Base-by-base conservation (phyloP, 164 flowering plant species). In the Pachysandra terminalis region DNA sequence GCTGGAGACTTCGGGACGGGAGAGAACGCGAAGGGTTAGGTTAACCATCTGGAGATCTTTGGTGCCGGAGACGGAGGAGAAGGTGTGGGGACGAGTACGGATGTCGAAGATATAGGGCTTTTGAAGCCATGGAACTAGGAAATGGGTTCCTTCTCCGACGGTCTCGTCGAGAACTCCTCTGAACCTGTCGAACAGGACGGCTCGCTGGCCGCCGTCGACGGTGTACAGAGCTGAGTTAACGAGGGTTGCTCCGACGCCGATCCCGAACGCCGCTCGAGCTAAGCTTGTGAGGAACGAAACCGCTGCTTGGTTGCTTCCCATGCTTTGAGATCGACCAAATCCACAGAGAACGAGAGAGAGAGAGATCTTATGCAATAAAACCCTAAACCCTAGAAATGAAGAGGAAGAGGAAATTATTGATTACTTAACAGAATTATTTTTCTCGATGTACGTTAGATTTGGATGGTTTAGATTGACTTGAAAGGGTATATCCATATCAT, bases 21-120 rank as follows among this genome's bases (percentile, higher is more conserved):
- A 63, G 0, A 63, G 32, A 6, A 63, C 66, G 19, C 66, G 66
- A 13, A 41, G 27, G 0, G 66, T 63, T 5, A 63, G 28, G 28
- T 63, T 63, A 25, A 63, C 66, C 66, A 63, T 63, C 28, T 63
- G 66, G 19, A 63, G 66, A 26, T 63, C 66, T 52, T 51, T 64
- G 9, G 67, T 64, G 41, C 67, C 67, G 57, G 67, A 49, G 67
- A 64, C 23, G 37, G 67, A 64, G 37, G 57, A 24, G 16, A 64
- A 49, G 22, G 56, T 64, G 22, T 52, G 56, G 40, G 67, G 67
- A 9, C 32, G 25, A 12, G 67, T 52, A 19, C 67, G 57, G 37
- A 64, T 52, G 26, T 64, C 67, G 25, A 49, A 64, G 56, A 52
- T 64, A 22, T 24, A 22, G 25, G 67, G 67, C 7, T 49, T 64